Evolutionary conservation across 2,329 filamentous ascomycete species (phyloP), one percentile per base, ranked within the genome.

Genomic region (Trichoderma sp.): DNA sequence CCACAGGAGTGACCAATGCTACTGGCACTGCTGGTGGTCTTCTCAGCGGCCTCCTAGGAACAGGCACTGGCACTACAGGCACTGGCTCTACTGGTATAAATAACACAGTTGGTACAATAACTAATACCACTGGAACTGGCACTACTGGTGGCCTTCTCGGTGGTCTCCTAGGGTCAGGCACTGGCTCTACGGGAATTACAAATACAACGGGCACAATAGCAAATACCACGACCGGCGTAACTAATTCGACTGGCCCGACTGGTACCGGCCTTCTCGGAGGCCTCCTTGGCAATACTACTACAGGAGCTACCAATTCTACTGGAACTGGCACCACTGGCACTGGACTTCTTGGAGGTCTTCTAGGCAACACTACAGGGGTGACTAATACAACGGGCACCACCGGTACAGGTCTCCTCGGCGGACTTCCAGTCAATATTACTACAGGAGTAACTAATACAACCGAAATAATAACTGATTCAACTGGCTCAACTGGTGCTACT

Each of bases 111-210:
- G 34, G 34, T 8, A 30, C 7, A 37, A 37, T 16, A 46, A 46
- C 39, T 13, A 46, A 46, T n/a, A 72, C 52, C 13, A 63, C 49
- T 52, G 65, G 16, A 18, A 51, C 26, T 13, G 39, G 59, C 7
- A 46, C 5, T 16, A 46, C 39, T n/a, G 28, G 56, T n/a, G 65
- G 28, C 5, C 13, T 60, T 11, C 43, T 46, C 5, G 11, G n/a
- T 1, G 11, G 28, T 59, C 46, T 56, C n/a, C 43, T 46, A 46
- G 43, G 43, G 18, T 18, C 37, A 18, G 37, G 14, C 37, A 39
- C 37, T 16, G 43, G 43, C 14, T 16, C 34, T 16, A 21, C 43
- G 4, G 43, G 43, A 10, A 10, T 6, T 10, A 11, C 18, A 10
- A 21, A 21, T 7, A 24, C 49, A 14, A 26, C 49, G 26, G 21